Evolutionary conservation across 2,329 filamentous ascomycete genomes (phyloP), one percentile per base, ranked within the genome.

Genomic region (Curvularia hawaiiensis): DNA sequence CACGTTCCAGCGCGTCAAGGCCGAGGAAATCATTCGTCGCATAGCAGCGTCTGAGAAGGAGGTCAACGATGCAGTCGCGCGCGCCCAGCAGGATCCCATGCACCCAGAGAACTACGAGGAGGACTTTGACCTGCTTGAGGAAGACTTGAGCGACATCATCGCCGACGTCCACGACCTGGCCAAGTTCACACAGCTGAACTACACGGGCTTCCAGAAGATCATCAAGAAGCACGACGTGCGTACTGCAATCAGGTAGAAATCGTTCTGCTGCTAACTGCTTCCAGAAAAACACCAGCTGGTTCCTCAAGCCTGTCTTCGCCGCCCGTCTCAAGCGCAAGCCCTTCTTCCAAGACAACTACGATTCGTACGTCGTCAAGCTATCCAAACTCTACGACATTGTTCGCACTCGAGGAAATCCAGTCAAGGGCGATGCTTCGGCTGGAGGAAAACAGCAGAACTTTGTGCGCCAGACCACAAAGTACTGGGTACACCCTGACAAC

Each of bases 301-400:
- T 95, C 72, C 86, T 99, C 33, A 93, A 90, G 70, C 95, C 95
- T 31, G 92, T 96, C n/a, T 99, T 99, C 77, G 94, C 96, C 57
- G 89, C 93, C 41, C 88, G 94, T 57, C 86, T 99, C 72, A 96
- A 96, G 79, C 91, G 92, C 45, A 97, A 97, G 77, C 94, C 95
- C 0, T 99, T 99, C 79, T 99, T 97, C 84, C 96, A 96, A 77
- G 94, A 98, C 75, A 97, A 99, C 79, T 98, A 98, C 79, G 95
- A 99, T 79, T 90, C 89, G 30, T 96, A 96, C 59, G 91, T 99
- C 35, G 89, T 98, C 61, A 92, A 96, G 79, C 86, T 99, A 31
- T 99, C 95, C 22, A 94, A 90, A 77, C 86, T 98, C 54, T 99
- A 97, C 80, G 94, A 99, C 76, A 84, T 96, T 41, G 95, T 98